A percentile compares a stretch with the other conserved stretches of the same genome.
These are phyloP conservation scores for Cantharellus anzutake DNA, from an alignment of 768 basidiomycete genomes.

Conservation along the genomic window DNA sequence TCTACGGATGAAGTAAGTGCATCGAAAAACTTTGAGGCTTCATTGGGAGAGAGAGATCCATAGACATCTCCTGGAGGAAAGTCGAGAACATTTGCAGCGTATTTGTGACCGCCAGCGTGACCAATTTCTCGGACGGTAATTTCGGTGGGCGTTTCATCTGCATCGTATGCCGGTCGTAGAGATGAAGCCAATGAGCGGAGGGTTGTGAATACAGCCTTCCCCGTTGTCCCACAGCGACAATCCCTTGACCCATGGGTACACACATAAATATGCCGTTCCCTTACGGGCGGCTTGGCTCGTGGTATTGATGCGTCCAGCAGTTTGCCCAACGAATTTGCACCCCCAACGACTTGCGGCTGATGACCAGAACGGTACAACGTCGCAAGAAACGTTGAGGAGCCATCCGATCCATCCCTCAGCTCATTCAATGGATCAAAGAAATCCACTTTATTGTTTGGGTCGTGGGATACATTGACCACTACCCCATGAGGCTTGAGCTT, in stretches of 20 bases:
- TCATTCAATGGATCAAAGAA: background rate
- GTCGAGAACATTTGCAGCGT: conserved; percentile 4
- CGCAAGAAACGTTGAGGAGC: background rate
- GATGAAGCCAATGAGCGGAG: conserved; percentile 5
- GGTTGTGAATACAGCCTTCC: conserved; percentile 11
- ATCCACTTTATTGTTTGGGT: background rate
- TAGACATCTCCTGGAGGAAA: conserved; percentile 10
- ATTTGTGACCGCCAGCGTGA: conserved; percentile 14
- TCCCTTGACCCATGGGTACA: conserved; percentile 15
- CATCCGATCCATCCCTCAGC: background rate
- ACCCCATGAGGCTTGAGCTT: background rate
- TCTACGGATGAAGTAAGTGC: background rate
- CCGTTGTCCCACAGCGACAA: conserved; percentile 15
- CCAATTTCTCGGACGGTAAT: conserved; percentile 9
- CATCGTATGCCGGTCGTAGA: conserved; percentile 7
- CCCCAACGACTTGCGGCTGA: background rate
- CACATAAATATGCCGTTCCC: conserved; percentile 6
- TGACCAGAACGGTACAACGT: background rate
- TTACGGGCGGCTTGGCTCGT: background rate
- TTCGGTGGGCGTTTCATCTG: background rate
- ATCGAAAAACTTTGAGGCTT: conserved; percentile 8
- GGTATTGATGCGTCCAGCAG: background rate
- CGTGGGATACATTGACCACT: background rate
- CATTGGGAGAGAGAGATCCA: conserved; percentile 9
- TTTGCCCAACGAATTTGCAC: background rate